Evolutionary conservation across 1,139 yeast genomes (phyloP).

Genomic region (Suhomyces wounanorum): DNA sequence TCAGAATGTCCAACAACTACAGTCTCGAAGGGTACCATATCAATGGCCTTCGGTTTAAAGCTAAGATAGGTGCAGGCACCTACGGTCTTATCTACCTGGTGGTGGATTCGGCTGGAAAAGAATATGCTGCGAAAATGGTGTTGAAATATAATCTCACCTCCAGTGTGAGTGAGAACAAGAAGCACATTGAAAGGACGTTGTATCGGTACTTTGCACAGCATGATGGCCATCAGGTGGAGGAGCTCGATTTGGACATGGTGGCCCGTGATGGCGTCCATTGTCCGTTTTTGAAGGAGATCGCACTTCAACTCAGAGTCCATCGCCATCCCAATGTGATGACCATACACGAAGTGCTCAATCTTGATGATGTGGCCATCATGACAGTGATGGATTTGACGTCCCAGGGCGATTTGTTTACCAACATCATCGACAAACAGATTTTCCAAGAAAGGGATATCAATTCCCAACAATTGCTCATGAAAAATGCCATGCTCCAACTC

Average conservation of each 20-base stretch:
- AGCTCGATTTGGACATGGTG: constrained; percentile 47
- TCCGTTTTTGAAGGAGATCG: constrained; percentile 64
- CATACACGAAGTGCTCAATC: constrained; percentile 69
- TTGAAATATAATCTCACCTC: constrained; percentile 44
- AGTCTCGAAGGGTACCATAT: constrained; percentile 30
- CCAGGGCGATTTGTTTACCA: constrained; percentile 81
- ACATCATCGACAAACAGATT: constrained; percentile 69
- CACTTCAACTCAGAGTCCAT: constrained; percentile 73
- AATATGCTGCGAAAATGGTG: constrained; percentile 74
- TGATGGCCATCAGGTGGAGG: constrained; percentile 21
- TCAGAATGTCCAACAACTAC: not conserved
- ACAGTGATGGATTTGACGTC: constrained; percentile 80
- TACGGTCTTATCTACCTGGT: constrained; percentile 83
- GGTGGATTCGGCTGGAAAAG: constrained; percentile 48
- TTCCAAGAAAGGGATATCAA: constrained; percentile 45
- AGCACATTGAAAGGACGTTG: constrained; percentile 32
- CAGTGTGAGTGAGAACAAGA: constrained; percentile 34
- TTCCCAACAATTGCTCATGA: constrained; percentile 48
- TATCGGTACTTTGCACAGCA: constrained; percentile 31
- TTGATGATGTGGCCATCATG: constrained; percentile 58
- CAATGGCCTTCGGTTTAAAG: constrained; percentile 48
- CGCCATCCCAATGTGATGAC: constrained; percentile 74
- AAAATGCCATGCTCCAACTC: constrained; percentile 72
- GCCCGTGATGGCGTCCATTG: constrained; percentile 44
- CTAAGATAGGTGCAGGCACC: constrained; percentile 84